Evolutionary conservation across 345 rosid genomes (phyloP), one percentile per base, ranked within the genome.

Genomic region (sweet orange (Citrus sinensis)): DNA sequence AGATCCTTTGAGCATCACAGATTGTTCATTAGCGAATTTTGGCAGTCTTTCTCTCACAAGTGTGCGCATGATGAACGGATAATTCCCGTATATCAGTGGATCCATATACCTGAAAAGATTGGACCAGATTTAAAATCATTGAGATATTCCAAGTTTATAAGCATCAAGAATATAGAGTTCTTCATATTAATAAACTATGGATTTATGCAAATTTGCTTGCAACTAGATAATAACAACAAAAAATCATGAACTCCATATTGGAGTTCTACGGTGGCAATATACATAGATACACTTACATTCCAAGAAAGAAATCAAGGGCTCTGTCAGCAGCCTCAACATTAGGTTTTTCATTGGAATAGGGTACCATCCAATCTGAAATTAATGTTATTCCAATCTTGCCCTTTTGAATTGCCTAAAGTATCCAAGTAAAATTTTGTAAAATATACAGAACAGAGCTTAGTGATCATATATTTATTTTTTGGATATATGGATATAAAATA

Each of bases 331-430:
- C 67, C 35, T 29, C 20, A 14, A 6, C 22, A 19, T 64, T 20
- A 14, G 9, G 39, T 0, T 7, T 30, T 30, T 35, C 8, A 1
- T 64, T 19, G 10, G 67, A 64, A 5, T 29, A 64, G 9, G 67
- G 40, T 17, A 64, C 17, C 20, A 17, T 16, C 67, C 67, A 4
- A 25, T 46, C 51, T 3, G 71, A 64, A 22, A 34, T 75, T 35
- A 81, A 8, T 13, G 84, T 75, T 20, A 83, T 71, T 24, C 88
- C 88, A 49, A 86, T 83, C 59, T 14, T n/a, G 24, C 88, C 86
- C 62, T 86, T 86, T 58, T 86, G 86, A 77, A 64, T 42, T 6
- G 81, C 81, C 86, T 85, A 54, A 7, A 17, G 51, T 46, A 11
- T 13, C 51, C 51, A 46, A 46, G 17, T 46, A 46, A 46, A 46